These are phyloP conservation scores for Barnettozyma populi DNA, from an alignment of 805 yeast species.

Conservation along the genomic window DNA sequence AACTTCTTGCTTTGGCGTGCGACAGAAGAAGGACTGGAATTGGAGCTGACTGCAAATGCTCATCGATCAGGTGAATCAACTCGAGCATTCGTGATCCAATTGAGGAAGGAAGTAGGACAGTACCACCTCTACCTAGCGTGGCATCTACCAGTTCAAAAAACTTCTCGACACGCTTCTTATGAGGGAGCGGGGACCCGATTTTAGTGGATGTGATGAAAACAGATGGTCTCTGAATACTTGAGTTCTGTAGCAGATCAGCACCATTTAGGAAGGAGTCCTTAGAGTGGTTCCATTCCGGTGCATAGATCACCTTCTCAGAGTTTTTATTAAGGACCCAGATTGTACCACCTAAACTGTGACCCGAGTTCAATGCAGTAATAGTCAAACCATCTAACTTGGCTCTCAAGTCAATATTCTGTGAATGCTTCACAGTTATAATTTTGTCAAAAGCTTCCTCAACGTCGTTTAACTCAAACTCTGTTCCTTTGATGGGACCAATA, in stretches of 20 bases:
- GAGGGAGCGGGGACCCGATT: constrained; percentile 58
- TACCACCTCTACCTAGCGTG: constrained; percentile 68
- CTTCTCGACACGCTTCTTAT: constrained; percentile 56
- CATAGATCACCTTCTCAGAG: constrained; percentile 77
- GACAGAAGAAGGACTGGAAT: constrained; percentile 76
- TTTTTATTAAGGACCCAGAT: constrained; percentile 75
- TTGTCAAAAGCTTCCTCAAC: constrained; percentile 77
- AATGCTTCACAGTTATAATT: constrained; percentile 63
- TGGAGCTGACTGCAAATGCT: constrained; percentile 41
- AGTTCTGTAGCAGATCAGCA: constrained; percentile 54
- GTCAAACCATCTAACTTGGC: constrained; percentile 56
- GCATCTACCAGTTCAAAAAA: constrained; percentile 60
- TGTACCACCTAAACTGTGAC: constrained; percentile 91
- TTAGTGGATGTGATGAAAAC: constrained; percentile 73
- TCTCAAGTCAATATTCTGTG: constrained; percentile 64
- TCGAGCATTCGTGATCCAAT: constrained; percentile 80
- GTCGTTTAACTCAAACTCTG: constrained; percentile 60
- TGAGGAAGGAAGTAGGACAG: constrained; percentile 78
- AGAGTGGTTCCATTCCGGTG: constrained; percentile 94
- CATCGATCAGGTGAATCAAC: constrained; percentile 66
- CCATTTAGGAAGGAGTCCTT: constrained; percentile 78
- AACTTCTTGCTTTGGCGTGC: constrained; percentile 68
- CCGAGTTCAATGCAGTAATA: constrained; percentile 82
- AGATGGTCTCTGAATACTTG: constrained; percentile 72
- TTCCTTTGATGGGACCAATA: constrained; percentile 61